These are phyloP conservation scores for Sporothrix mexicana DNA, from an alignment of 2,329 filamentous ascomycete genomes.

Conservation along the genomic window DNA sequence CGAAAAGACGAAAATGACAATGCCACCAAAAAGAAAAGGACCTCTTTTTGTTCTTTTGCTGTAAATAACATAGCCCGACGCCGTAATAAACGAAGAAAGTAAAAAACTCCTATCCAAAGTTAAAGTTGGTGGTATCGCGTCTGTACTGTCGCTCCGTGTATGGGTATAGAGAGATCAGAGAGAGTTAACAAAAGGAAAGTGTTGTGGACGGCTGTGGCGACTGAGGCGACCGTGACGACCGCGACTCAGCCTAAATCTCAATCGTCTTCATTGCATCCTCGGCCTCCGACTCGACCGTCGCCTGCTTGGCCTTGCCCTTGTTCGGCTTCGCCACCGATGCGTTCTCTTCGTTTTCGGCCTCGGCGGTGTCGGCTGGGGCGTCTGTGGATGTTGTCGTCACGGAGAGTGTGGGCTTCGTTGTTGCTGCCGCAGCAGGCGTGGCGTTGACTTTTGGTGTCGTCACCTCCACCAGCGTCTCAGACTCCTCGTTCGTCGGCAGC, in stretches of 20 bases:
- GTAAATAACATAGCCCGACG: slow-evolving; percentile 32
- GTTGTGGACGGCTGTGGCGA: neutral
- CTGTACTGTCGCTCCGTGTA: slow-evolving; percentile 20
- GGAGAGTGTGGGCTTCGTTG: neutral
- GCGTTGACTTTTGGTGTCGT: slow-evolving; percentile 53
- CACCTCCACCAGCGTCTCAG: slow-evolving; percentile 61
- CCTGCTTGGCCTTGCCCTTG: slow-evolving; percentile 25
- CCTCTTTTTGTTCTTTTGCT: slow-evolving; percentile 28
- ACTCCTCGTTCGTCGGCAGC: slow-evolving; percentile 50
- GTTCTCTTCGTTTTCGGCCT: slow-evolving; percentile 29
- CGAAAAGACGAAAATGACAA: slow-evolving; percentile 12
- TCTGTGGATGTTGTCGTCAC: slow-evolving; percentile 31
- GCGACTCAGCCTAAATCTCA: slow-evolving; percentile 55
- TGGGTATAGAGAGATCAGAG: slow-evolving; percentile 24
- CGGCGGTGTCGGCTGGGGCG: neutral
- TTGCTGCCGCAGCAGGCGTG: neutral
- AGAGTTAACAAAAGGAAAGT: slow-evolving; percentile 14
- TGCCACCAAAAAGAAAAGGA: slow-evolving; percentile 22
- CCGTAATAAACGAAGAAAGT: slow-evolving; percentile 21
- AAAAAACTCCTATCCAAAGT: slow-evolving; percentile 36
- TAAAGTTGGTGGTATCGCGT: slow-evolving; percentile 32
- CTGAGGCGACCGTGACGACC: neutral
- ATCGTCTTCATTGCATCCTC: slow-evolving; percentile 67
- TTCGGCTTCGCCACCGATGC: neutral
- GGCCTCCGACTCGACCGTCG: slow-evolving; percentile 32